Evolutionary conservation across 2,329 filamentous ascomycete genomes (phyloP), one percentile per base, ranked within the genome.

Genomic region (Xylaria sp.): DNA sequence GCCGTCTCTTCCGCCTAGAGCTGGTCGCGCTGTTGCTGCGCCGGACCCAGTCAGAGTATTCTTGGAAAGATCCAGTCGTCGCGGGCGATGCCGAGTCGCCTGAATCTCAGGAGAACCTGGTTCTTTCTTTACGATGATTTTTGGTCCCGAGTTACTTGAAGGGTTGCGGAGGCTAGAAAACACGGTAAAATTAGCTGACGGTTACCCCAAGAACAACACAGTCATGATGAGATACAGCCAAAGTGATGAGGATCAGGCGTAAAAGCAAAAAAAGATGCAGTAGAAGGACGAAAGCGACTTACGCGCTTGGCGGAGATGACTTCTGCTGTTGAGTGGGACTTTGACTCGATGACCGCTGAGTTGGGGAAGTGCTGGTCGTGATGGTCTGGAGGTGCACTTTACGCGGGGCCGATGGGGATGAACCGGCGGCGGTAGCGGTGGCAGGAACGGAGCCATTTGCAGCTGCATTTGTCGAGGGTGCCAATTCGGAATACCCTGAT

Each of bases 61-160:
- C 72, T 87, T 87, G 63, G 90, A 90, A 37, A 95, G 82, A 73
- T 94, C 90, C 59, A 95, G 82, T 70, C 85, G 88, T 70, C 88
- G 84, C 11, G 90, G 90, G 60, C 90, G 83, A 70, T 91, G 90
- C 55, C 90, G 84, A 57, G 88, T 83, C 61, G 85, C 83, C 55
- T 85, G 81, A 70, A 94, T 84, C 64, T 89, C 89, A 57, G 93
- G 93, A 52, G 93, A 97, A 48, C 89, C 85, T 39, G 92, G 92
- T 75, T 99, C 94, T 76, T 97, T 97, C 81, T 97, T 97, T 61
- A 99, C 92, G 65, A 96, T 83, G 64, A 97, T 95, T 77, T 91
- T 92, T 47, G 90, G 90, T 52, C 63, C 69, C 8, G 68, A 58
- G 34, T 76, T 74, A 51, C 76, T 80, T 73, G 73, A 77, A 75